Base-by-base conservation (phyloP, 177 flowering plant genomes). In the Vitis hybrid region DNA sequence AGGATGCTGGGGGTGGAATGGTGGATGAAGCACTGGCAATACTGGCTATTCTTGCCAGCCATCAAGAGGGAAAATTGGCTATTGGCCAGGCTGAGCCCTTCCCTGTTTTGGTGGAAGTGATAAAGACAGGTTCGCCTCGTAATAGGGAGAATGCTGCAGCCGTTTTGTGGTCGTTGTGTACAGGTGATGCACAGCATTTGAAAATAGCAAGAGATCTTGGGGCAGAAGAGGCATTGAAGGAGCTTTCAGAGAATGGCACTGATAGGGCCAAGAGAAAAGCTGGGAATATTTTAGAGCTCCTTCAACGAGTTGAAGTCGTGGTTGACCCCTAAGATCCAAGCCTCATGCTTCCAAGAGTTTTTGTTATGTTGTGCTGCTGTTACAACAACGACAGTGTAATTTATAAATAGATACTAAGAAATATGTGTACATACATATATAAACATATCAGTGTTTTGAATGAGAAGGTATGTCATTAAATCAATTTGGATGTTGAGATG, bases 261-360 rank as follows among this genome's bases (percentile, higher is more conserved):
- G 98, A 90, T 27, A 79, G 98, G 67, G 98, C 94, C 1, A 94
- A 91, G 81, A 78, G 98, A 68, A 94, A 94, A 82, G 97, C 96
- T 8, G 88, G 74, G 53, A 76, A 74, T 67, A 76, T 94, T 63
- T 68, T 94, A 54, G 98, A 92, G 72, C 85, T 89, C 52, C 73
- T 91, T 18, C 85, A 85, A 61, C 78, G 80, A 52, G 71, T 75
- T 46, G 85, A 81, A 8, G 76, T 17, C 20, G 73, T 11, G 55
- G 70, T 53, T 3, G 50, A 61, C 68, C 51, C 62, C 59, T 80
- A 64, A 77, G 13, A 13, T 50, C 35, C 4, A 41, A 59, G 54
- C 65, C 32, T 24, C 59, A 8, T 64, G 30, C 9, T 20, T 64
- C 20, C 46, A 17, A 62, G 51, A 9, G 18, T 41, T 41, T 41